Conservation (phyloP, 176 grass and related monocot genomes). For the Rhynchospora pubera region DNA sequence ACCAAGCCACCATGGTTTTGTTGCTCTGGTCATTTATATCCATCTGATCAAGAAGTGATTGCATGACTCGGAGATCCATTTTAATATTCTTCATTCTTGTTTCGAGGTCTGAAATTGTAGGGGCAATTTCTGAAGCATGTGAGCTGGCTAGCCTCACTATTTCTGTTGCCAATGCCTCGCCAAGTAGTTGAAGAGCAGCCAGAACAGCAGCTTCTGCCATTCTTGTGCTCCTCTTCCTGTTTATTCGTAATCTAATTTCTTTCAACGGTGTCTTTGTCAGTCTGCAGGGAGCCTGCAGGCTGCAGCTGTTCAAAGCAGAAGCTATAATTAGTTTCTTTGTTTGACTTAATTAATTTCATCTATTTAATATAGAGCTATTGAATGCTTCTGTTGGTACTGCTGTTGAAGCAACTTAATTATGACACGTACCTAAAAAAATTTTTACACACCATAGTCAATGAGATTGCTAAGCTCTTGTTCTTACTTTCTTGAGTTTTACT, state of each 20-base stretch:
- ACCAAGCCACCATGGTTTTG: slow-evolving; percentile 8
- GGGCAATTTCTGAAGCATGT: not conserved
- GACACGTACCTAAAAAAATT: too few species aligned
- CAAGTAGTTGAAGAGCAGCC: slow-evolving; percentile 8
- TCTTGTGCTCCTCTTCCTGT: not conserved
- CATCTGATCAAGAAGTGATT: slow-evolving; percentile 18
- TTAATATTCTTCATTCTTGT: slow-evolving; percentile 9
- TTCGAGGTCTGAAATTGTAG: slow-evolving; percentile 1
- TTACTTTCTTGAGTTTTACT: too few species aligned
- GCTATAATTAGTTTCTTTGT: too few species aligned
- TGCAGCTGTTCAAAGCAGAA: not conserved
- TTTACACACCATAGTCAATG: too few species aligned
- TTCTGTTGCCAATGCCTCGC: not conserved
- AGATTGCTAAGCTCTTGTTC: too few species aligned
- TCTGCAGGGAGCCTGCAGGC: not conserved
- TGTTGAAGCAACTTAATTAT: too few species aligned
- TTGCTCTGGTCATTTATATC: not conserved
- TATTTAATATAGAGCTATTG: too few species aligned
- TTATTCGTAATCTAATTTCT: not conserved
- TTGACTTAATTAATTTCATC: too few species aligned
- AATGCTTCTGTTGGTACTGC: too few species aligned
- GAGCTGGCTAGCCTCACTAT: not conserved
- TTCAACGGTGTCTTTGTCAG: not conserved
- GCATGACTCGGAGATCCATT: slow-evolving; percentile 28
- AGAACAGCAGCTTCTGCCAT: slow-evolving; percentile 16